Conservation (phyloP, 495 filamentous ascomycete genomes). For the Jackrogersella multiformis region DNA sequence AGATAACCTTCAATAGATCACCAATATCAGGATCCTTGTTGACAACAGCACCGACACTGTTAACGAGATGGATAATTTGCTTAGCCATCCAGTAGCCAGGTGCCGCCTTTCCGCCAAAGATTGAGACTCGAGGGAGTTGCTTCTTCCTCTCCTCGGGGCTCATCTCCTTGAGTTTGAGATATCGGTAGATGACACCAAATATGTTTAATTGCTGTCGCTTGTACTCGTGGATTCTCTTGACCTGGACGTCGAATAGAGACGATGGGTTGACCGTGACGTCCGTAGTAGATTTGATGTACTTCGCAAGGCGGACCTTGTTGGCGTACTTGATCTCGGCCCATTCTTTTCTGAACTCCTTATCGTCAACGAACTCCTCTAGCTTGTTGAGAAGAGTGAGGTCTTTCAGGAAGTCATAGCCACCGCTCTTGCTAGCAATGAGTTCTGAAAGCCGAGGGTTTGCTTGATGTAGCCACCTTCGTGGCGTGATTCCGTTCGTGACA, state of each 20-base stretch:
- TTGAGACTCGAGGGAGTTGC: conserved; percentile 87
- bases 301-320: conserved; percentile 79
- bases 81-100: conserved; percentile 99
- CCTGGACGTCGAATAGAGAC: conserved; percentile 94
- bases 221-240: conserved; percentile 99
- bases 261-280: conserved; percentile 85
- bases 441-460: conserved; percentile 94
- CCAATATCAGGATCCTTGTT: conserved; percentile 93
- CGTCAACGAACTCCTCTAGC: conserved; percentile 80
- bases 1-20: conserved; percentile 95
- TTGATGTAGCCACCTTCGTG: conserved; percentile 94
- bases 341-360: conserved; percentile 88
- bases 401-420: conserved; percentile 82
- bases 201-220: conserved; percentile 99
- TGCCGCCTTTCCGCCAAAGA: conserved; percentile 97
- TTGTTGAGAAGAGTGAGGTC: conserved; percentile 86
- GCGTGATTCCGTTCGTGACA: conserved; percentile 97
- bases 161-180: conserved; percentile 87
- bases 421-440: conserved; percentile 88
- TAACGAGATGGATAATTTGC: conserved; percentile 96
- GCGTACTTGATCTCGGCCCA: conserved; percentile 88
- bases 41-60: conserved; percentile 88
- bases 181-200: conserved; percentile 96
- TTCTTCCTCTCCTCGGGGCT: conserved; percentile 86
- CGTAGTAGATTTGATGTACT: conserved; percentile 83